A percentile compares a stretch with the other conserved stretches of the same genome.
phyloP scores from a whole-genome alignment of 164 flowering plant genomes.

The Sextonia rubra region DNA sequence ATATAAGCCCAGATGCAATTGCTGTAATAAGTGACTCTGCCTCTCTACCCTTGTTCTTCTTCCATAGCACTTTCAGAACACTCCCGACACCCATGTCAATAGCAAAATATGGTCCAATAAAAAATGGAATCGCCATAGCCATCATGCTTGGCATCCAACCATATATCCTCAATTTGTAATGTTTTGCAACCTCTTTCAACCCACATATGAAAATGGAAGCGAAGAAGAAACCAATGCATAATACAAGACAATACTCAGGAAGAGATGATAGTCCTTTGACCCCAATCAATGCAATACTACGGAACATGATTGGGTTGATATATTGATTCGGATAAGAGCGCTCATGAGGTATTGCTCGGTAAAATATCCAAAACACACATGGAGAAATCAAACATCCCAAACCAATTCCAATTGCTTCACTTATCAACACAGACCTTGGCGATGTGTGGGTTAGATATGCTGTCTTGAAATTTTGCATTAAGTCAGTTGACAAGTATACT shows the following conservation, averaged over 20 bases:
- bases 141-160: constrained; percentile 44
- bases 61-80: constrained; percentile 39
- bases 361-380: constrained; percentile 55
- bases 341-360: constrained; percentile 32
- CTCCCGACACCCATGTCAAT: constrained; percentile 59
- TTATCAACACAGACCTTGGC: constrained; percentile 51
- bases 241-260: constrained; percentile 41
- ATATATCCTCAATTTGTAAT: constrained; percentile 8
- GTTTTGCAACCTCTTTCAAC: constrained; percentile 23
- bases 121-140: constrained; percentile 64
- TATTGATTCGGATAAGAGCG: constrained; percentile 43
- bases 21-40: constrained; percentile 49
- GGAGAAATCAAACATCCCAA: constrained; percentile 58
- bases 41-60: constrained; percentile 31
- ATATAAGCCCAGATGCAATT: constrained; percentile 55
- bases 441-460: constrained; percentile 55
- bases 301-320: constrained; percentile 17
- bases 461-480: constrained; percentile 53
- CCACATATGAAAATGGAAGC: constrained; percentile 34
- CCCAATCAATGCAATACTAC: constrained; percentile 49
- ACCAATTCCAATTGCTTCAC: constrained; percentile 49
- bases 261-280: constrained; percentile 47
- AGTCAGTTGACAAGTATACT: constrained; percentile 53
- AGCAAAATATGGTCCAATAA: constrained; percentile 43
- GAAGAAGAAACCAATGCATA: constrained; percentile 37